phyloP scores from a whole-genome alignment of 768 basidiomycete species.

The Pholiota microspora region DNA sequence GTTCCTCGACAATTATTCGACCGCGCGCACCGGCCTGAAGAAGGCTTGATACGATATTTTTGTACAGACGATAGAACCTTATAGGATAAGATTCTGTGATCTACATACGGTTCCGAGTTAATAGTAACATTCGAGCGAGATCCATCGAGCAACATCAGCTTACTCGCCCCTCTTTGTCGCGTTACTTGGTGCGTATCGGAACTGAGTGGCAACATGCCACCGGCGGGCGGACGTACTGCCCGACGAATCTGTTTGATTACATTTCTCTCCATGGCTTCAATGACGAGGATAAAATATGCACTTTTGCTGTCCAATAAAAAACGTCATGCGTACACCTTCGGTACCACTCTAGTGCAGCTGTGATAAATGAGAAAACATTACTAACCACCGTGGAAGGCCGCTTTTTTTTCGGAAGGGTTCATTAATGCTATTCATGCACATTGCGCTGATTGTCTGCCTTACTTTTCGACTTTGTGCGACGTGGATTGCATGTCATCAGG shows the following conservation, averaged over 20 bases:
- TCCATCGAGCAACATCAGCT: not conserved
- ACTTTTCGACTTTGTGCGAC: not conserved
- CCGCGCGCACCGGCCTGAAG: constrained; percentile 52
- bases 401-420: not conserved
- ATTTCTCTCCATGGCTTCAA: not conserved
- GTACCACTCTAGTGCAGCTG: not conserved
- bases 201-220: not conserved
- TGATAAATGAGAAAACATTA: not conserved
- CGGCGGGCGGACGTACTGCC: not conserved
- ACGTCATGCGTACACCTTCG: not conserved
- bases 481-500: not conserved
- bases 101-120: not conserved
- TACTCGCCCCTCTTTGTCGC: not conserved
- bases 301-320: not conserved
- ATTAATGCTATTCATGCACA: not conserved
- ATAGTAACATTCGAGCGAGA: not conserved
- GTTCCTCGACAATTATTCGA: constrained; percentile 83
- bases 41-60: constrained; percentile 2
- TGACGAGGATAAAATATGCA: not conserved
- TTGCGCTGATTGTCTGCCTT: not conserved
- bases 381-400: not conserved
- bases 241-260: not conserved
- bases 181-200: not conserved
- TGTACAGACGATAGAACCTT: not conserved
- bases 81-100: not conserved